Conservation (phyloP, 225 moss, liverwort and hornwort genomes). For the Physcomitrellopsis africana region DNA sequence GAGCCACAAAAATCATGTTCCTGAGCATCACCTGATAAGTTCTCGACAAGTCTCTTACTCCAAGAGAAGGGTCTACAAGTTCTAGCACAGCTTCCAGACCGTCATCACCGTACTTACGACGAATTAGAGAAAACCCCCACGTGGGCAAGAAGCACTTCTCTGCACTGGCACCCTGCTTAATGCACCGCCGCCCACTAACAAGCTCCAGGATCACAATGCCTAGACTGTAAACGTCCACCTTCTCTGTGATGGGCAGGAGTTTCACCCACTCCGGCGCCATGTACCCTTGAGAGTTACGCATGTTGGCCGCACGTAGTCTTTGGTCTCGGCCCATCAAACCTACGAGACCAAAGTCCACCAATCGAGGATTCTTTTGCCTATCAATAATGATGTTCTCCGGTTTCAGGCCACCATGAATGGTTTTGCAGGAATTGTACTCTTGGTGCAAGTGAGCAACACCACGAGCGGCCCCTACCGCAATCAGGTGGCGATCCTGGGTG, state of each 20-base stretch:
- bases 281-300: constrained; percentile 52
- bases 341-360: constrained; percentile 51
- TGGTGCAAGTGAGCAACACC: constrained; percentile 59
- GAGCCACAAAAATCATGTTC: constrained; percentile 38
- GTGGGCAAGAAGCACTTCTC: constrained; percentile 28
- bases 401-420: constrained; percentile 52
- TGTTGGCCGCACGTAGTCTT: constrained; percentile 32
- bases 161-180: constrained; percentile 17
- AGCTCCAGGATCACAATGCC: constrained; percentile 62
- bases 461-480: constrained; percentile 51
- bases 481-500: constrained; percentile 43
- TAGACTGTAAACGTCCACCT: constrained; percentile 56
- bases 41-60: constrained; percentile 14
- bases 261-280: constrained; percentile 55
- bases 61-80: constrained; percentile 39
- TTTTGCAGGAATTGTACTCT: constrained; percentile 9
- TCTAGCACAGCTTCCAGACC: constrained; percentile 21
- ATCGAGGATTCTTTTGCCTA: constrained; percentile 36
- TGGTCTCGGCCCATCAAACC: constrained; percentile 41
- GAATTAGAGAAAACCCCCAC: constrained; percentile 26
- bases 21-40: constrained; percentile 35
- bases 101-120: background rate
- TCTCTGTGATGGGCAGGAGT: constrained; percentile 38
- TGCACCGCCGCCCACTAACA: constrained; percentile 28
- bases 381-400: constrained; percentile 64